Conservation (phyloP, 768 basidiomycete genomes). For the Lentinula sp. region DNA sequence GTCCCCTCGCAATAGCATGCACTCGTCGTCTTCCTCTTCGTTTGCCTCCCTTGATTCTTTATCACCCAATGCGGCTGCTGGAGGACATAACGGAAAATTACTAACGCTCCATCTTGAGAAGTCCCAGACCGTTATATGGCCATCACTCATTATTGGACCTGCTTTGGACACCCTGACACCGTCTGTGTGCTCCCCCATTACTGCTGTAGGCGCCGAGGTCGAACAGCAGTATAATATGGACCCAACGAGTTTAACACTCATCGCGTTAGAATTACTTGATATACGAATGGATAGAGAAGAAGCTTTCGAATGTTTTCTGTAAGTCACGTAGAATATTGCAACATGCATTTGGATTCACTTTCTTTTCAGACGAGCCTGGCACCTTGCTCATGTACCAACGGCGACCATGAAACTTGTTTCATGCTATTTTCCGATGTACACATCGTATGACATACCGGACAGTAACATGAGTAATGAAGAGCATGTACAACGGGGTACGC, state of each 20-base stretch:
- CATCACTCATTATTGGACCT: slow-evolving; percentile 72
- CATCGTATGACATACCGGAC: slow-evolving; percentile 34
- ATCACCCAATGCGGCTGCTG: slow-evolving; percentile 18
- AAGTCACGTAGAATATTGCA: slow-evolving; percentile 22
- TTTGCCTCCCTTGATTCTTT: slow-evolving; percentile 75
- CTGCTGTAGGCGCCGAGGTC: slow-evolving; percentile 42
- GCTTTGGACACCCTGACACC: slow-evolving; percentile 48
- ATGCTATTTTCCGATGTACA: slow-evolving; percentile 51
- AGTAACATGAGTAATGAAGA: slow-evolving; percentile 18
- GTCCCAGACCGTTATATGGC: slow-evolving; percentile 76
- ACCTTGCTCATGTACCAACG: slow-evolving; percentile 66
- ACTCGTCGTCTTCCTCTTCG: slow-evolving; percentile 58
- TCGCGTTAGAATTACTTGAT: slow-evolving; percentile 66
- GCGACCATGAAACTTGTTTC: slow-evolving; percentile 74
- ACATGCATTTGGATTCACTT: slow-evolving; percentile 3
- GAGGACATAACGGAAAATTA: slow-evolving; percentile 49
- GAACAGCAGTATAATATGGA: slow-evolving; percentile 82
- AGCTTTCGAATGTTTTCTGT: slow-evolving; percentile 81
- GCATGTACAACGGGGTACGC: slow-evolving; percentile 42
- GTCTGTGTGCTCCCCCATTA: slow-evolving; percentile 36
- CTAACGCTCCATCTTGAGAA: slow-evolving; percentile 80
- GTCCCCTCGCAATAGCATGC: slow-evolving; percentile 41
- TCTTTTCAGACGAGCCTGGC: slow-evolving; percentile 68
- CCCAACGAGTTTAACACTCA: slow-evolving; percentile 70
- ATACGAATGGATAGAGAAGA: slow-evolving; percentile 71